A percentile compares a stretch with the other conserved stretches of the same genome.
Evolutionary conservation across 768 basidiomycete genomes (phyloP).

Genomic region (Vararia minispora): DNA sequence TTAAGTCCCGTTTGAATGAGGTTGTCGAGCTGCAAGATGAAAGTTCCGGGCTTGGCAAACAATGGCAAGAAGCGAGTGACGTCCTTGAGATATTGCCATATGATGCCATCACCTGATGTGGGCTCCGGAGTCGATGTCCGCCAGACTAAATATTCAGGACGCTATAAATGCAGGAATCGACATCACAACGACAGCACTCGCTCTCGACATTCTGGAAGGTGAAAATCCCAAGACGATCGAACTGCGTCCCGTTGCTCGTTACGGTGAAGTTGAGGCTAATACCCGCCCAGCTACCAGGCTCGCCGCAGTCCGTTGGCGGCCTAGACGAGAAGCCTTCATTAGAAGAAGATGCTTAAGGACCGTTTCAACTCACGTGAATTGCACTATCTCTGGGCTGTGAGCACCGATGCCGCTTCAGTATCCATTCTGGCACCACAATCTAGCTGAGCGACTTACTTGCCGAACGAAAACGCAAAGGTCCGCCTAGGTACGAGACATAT

Average conservation of each 20-base stretch:
- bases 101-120: conserved; percentile 50
- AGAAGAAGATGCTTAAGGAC: background rate
- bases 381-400: conserved; percentile 49
- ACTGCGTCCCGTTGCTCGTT: conserved; percentile 69
- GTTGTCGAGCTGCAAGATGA: conserved; percentile 70
- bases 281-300: conserved; percentile 61
- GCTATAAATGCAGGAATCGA: background rate
- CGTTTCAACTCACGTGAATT: conserved; percentile 36
- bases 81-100: conserved; percentile 72
- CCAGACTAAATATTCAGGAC: conserved; percentile 41
- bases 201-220: conserved; percentile 73
- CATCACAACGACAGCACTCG: conserved; percentile 20
- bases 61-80: conserved; percentile 63
- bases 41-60: conserved; percentile 54
- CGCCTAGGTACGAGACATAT: conserved; percentile 28
- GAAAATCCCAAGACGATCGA: conserved; percentile 60
- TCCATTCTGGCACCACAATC: background rate
- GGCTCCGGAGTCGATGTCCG: conserved; percentile 76
- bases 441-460: conserved; percentile 31
- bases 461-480: conserved; percentile 65
- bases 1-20: conserved; percentile 42
- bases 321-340: conserved; percentile 22
- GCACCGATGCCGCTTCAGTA: background rate
- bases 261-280: conserved; percentile 70
- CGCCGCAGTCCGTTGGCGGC: conserved; percentile 64